Percentiles rank a stretch among this genome's conserved stretches.
These are phyloP conservation scores for Seiridium unicorne DNA, from an alignment of 2,329 filamentous ascomycete species.

Conservation along the genomic window DNA sequence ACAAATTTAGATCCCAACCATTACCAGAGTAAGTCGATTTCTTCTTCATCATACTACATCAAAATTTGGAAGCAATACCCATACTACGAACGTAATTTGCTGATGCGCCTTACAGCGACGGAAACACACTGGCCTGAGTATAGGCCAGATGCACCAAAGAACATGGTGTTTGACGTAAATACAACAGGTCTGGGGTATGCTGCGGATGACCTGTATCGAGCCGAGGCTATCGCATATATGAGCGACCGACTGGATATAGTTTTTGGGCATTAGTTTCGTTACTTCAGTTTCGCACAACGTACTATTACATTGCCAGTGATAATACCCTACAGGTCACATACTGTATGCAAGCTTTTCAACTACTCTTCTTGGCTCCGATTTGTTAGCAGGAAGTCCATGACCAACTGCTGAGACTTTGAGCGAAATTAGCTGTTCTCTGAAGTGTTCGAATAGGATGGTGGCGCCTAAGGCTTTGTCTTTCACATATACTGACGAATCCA, in stretches of 20 bases:
- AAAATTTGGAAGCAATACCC: too few species aligned
- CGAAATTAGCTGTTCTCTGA: too few species aligned
- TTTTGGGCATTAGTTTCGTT: not conserved
- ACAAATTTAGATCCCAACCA: conserved; percentile 41
- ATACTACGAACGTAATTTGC: not conserved
- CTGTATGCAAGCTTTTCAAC: too few species aligned
- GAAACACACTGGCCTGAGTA: not conserved
- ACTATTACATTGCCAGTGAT: too few species aligned
- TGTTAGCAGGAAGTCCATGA: too few species aligned
- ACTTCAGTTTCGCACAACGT: too few species aligned
- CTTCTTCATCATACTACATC: not conserved
- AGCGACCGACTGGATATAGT: not conserved
- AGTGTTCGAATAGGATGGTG: too few species aligned
- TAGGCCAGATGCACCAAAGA: not conserved
- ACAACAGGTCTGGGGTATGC: not conserved
- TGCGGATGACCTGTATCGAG: not conserved
- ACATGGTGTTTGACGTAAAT: not conserved
- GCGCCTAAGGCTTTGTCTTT: too few species aligned
- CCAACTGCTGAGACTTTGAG: too few species aligned
- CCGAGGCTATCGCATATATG: not conserved
- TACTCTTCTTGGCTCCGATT: too few species aligned
- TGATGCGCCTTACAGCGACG: not conserved
- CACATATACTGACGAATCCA: too few species aligned
- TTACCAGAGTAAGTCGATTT: not conserved
- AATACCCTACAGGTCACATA: too few species aligned